Conservation (phyloP, 108 stramenopile species). For the Skeletonema menzelii region DNA sequence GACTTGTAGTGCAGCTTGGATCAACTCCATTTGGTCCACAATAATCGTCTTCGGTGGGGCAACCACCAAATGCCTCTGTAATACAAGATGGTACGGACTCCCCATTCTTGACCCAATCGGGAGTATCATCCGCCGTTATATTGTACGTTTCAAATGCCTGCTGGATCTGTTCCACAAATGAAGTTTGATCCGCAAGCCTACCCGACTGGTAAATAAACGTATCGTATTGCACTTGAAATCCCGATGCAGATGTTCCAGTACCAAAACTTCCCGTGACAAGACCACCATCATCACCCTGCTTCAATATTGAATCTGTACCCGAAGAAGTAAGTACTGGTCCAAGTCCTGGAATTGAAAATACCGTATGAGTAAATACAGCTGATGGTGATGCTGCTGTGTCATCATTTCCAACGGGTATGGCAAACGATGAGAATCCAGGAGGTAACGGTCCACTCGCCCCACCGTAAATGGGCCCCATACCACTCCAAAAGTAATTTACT, state of each 20-base stretch:
- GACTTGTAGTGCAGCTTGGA: slow-evolving; percentile 2
- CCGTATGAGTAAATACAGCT: no score
- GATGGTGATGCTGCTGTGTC: no score
- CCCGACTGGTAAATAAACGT: not conserved
- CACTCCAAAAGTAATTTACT: no score
- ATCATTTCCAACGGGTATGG: not conserved
- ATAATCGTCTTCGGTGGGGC: not conserved
- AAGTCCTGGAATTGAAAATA: no score
- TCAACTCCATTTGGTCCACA: not conserved
- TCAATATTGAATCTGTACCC: not conserved
- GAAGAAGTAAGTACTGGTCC: not conserved
- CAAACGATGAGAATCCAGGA: no score
- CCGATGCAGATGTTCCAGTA: not conserved
- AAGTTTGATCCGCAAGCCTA: not conserved
- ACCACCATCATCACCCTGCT: not conserved
- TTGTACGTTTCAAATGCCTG: not conserved
- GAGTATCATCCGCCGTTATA: not conserved
- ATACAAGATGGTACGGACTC: not conserved
- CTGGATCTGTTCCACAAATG: not conserved
- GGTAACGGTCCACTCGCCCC: no score
- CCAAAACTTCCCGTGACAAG: not conserved
- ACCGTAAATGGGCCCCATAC: no score
- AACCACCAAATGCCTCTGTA: not conserved
- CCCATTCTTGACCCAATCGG: not conserved
- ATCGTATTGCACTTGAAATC: not conserved